A percentile compares a stretch with the other conserved stretches of the same genome.
These are phyloP conservation scores for Metschnikowia continentalis DNA, from an alignment of 805 yeast species.

Conservation along the genomic window DNA sequence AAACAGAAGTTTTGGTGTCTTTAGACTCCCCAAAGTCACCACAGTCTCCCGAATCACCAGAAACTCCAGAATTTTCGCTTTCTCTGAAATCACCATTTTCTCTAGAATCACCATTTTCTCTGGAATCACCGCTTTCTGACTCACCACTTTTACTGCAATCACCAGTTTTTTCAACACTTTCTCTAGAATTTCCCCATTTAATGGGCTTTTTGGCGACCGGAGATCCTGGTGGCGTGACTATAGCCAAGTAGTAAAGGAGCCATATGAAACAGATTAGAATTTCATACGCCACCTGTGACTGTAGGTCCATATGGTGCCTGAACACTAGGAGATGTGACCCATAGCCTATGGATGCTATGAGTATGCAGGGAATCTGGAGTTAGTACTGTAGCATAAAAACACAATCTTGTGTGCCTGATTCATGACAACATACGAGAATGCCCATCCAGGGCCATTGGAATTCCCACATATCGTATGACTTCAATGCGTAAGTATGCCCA, in stretches of 20 bases:
- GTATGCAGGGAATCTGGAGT: constrained; percentile 54
- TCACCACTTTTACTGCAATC: too few relatives aligned
- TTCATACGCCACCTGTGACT: constrained; percentile 46
- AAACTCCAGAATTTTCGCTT: too few relatives aligned
- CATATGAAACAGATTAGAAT: constrained; percentile 53
- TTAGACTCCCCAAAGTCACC: too few relatives aligned
- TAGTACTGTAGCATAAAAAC: constrained; percentile 8
- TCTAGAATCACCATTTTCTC: too few relatives aligned
- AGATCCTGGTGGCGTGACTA: constrained; percentile 59
- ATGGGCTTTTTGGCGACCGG: constrained; percentile 23
- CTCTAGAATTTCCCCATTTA: too few relatives aligned
- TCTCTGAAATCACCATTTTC: too few relatives aligned
- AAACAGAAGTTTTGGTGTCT: too few relatives aligned
- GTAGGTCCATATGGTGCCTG: constrained; percentile 33
- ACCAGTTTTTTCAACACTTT: too few relatives aligned
- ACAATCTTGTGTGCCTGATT: too few relatives aligned
- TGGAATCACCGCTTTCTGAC: too few relatives aligned
- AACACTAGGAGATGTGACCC: constrained; percentile 59
- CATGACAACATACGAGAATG: constrained; percentile 12
- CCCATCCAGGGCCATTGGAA: constrained; percentile 19
- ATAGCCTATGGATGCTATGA: constrained; percentile 59
- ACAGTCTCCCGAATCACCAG: too few relatives aligned
- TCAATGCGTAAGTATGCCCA: too few relatives aligned
- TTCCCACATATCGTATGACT: constrained; percentile 13
- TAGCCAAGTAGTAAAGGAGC: constrained; percentile 72